Conservation (phyloP, 257 asterid genomes). For the Solanum chaucha region DNA sequence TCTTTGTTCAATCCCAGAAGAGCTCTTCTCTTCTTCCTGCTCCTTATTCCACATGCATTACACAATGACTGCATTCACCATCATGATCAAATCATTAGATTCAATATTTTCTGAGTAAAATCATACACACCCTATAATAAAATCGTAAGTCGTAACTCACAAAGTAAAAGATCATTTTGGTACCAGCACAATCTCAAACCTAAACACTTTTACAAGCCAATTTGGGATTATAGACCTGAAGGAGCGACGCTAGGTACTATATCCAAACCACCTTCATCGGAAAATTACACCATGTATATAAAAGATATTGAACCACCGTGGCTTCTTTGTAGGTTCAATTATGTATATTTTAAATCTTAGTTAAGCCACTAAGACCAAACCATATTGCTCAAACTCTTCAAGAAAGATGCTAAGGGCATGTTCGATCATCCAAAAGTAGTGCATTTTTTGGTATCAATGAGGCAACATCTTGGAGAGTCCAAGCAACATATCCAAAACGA, state of each 20-base stretch:
- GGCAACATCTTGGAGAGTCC: background rate
- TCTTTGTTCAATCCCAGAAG: slow-evolving; percentile 61
- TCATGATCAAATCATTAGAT: background rate
- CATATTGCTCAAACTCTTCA: background rate
- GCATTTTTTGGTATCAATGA: background rate
- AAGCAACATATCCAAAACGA: background rate
- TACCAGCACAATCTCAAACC: background rate
- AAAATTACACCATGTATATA: no score
- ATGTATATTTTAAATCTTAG: background rate
- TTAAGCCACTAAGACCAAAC: background rate
- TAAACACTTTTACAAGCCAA: background rate
- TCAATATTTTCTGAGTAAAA: background rate
- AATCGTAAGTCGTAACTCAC: background rate
- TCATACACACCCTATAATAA: background rate
- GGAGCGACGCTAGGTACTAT: background rate
- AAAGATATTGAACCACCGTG: no score
- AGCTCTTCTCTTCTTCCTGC: slow-evolving; percentile 91
- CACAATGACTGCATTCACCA: slow-evolving; percentile 61
- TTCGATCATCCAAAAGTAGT: background rate
- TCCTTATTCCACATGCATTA: slow-evolving; percentile 96
- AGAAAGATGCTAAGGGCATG: background rate
- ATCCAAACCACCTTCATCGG: background rate
- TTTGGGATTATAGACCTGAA: background rate
- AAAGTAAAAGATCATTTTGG: background rate
- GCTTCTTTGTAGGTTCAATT: background rate